Evolutionary conservation across 306 rosid species (phyloP).

Genomic region (Aeschynomene evenia): DNA sequence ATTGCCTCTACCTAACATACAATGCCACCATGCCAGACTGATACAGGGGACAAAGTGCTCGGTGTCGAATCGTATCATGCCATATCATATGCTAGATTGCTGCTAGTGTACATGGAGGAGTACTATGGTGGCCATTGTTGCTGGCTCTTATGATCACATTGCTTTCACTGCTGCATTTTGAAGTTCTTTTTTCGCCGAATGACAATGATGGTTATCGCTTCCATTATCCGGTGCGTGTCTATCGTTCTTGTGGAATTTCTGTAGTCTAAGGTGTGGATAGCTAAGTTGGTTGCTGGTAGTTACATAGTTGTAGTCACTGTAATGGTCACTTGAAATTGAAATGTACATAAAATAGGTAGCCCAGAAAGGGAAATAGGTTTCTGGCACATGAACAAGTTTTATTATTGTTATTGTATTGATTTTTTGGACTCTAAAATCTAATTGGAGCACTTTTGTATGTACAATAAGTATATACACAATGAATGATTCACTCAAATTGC

Average conservation of each 20-base stretch:
- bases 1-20: neutral
- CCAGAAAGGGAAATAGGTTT: neutral
- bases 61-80: no score
- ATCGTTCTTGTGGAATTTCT: neutral
- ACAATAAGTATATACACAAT: neutral
- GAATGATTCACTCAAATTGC: neutral
- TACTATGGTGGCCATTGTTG: neutral
- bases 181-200: constrained; percentile 10
- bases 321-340: neutral
- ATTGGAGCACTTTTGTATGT: neutral
- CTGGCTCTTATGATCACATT: neutral
- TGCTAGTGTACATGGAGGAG: no score
- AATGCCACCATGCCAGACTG: neutral
- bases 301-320: neutral
- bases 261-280: neutral
- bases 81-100: neutral
- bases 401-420: neutral
- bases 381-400: neutral
- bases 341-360: constrained; percentile 12
- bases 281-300: neutral
- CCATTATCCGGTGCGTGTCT: neutral
- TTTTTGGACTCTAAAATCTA: neutral
- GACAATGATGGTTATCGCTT: no score
- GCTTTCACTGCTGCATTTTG: neutral
- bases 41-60: no score